Evolutionary conservation across 352 stramenopile genomes (phyloP), one percentile per base, ranked within the genome.

Genomic region (Pythium monospermum): DNA sequence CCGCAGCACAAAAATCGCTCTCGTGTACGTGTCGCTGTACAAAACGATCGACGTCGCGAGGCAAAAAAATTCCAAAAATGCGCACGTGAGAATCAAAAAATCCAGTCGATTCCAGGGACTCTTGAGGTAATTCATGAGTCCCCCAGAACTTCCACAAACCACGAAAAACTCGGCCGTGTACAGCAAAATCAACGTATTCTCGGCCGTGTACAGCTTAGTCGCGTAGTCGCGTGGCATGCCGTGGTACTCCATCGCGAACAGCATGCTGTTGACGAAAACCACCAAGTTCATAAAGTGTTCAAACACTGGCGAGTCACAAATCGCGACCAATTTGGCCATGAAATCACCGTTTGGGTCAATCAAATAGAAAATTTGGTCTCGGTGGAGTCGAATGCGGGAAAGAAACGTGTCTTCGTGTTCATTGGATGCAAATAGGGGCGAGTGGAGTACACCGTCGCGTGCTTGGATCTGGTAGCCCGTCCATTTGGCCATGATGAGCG

Each of bases 71-170:
- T 91, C 80, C n/a, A 91, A 33, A 15, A 68, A 74, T 3, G 76
- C 77, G 8, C 73, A 73, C 18, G 66, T 63, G n/a, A 91, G 63
- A 5, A 91, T 70, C 13, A 87, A 44, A 15, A 85, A 87, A 58
- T 91, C 78, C 15, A 94, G 55, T 7, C 78, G 83, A 38, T 94
- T 89, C 83, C 83, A 94, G 11, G 80, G 78, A 38, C 75, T 87
- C 55, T 85, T 78, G 30, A 94, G 55, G 47, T 91, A 94, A 16
- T 64, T 64, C 2, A 76, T 49, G 2, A 94, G 63, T 1, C 78
- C 83, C 11, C 78, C 68, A 0, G 73, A 62, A 31, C 63, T 74
- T 1, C 68, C 69, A 22, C 66, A 83, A 4, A 89, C 64, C 4
- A 91, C 53, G 22, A 89, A 48, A 26, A 91, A 87, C 31, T 94